Conservation (phyloP, 148 eudicot genomes). For the Rhododendron griersonianum region DNA sequence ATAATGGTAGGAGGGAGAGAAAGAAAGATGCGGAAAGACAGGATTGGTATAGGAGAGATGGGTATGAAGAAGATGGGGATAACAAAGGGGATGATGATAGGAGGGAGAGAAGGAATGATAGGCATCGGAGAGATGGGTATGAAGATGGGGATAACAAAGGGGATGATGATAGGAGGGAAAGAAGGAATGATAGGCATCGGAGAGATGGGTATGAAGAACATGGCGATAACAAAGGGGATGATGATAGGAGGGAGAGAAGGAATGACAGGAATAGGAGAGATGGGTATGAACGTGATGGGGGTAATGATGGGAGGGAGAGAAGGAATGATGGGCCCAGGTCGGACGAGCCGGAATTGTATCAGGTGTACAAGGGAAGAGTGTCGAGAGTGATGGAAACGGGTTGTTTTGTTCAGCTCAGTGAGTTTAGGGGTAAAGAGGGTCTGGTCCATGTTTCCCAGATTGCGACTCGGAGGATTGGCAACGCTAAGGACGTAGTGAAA, state of each 20-base stretch:
- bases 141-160: slow-evolving; percentile 22
- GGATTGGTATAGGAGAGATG: slow-evolving; percentile 10
- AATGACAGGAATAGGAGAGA: slow-evolving; percentile 10
- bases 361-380: slow-evolving; percentile 80
- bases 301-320: slow-evolving; percentile 22
- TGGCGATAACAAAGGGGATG: slow-evolving; percentile 29
- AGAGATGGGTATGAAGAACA: slow-evolving; percentile 23
- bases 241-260: background rate
- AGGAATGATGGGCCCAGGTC: slow-evolving; percentile 17
- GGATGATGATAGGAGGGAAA: slow-evolving; percentile 5
- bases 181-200: background rate
- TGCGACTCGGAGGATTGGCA: slow-evolving; percentile 64
- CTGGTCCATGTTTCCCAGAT: slow-evolving; percentile 85
- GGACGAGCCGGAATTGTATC: slow-evolving; percentile 55
- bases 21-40: slow-evolving; percentile 9
- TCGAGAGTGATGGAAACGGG: slow-evolving; percentile 77
- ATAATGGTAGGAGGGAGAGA: slow-evolving; percentile 22
- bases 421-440: slow-evolving; percentile 77
- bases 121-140: slow-evolving; percentile 15
- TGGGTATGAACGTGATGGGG: background rate
- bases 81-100: slow-evolving; percentile 18
- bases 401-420: slow-evolving; percentile 73
- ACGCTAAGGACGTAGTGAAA: slow-evolving; percentile 75
- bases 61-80: slow-evolving; percentile 27
- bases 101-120: background rate